Percentiles rank a stretch among this genome's conserved stretches.
Conservation (phyloP, 305 asterid genomes). For the Fraxinus floribunda region DNA sequence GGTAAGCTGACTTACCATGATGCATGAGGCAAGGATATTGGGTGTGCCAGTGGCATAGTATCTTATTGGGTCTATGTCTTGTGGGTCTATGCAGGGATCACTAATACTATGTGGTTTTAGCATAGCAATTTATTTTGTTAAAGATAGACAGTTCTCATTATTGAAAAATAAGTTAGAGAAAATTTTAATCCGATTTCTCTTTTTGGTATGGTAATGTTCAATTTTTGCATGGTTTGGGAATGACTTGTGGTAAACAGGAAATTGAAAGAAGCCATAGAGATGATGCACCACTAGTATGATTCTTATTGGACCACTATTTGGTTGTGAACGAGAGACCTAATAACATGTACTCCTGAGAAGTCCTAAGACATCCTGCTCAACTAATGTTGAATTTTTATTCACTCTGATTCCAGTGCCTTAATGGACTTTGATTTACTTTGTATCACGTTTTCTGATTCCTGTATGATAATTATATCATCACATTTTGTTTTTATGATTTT, state of each 20-base stretch:
- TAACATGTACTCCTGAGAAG: neutral
- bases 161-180: neutral
- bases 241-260: neutral
- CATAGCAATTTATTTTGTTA: neutral
- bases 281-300: neutral
- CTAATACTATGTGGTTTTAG: neutral
- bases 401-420: neutral
- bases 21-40: conserved; percentile 2
- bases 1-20: conserved; percentile 15
- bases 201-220: neutral
- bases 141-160: neutral
- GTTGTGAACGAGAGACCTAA: neutral
- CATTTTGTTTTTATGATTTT: conserved; percentile 13
- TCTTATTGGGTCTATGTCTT: neutral
- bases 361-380: neutral
- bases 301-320: neutral
- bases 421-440: conserved; percentile 2
- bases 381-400: conserved; percentile 1
- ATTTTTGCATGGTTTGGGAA: neutral
- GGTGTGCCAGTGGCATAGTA: conserved; percentile 4
- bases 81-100: neutral
- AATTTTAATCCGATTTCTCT: neutral
- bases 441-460: conserved; percentile 9
- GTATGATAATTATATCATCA: neutral
- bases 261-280: neutral